Conservation (phyloP, 2,329 filamentous ascomycete species). For the Diaporthe sp. region DNA sequence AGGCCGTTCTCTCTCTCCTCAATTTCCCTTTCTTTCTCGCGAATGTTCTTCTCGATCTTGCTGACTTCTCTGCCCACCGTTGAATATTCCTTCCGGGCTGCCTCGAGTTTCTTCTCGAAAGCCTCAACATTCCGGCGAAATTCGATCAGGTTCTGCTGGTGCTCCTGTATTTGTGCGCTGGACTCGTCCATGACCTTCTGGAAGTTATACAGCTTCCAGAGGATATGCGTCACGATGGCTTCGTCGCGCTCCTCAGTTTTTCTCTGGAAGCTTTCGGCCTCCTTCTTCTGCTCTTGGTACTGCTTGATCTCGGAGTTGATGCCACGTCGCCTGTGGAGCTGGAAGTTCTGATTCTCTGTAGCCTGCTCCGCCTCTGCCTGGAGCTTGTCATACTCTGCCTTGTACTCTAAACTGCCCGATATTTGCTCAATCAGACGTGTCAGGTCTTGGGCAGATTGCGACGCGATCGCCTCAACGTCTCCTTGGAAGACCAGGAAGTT, state of each 20-base stretch:
- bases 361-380: slow-evolving; percentile 89
- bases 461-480: slow-evolving; percentile 96
- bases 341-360: slow-evolving; percentile 87
- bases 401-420: slow-evolving; percentile 94
- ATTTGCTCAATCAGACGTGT: slow-evolving; percentile 97
- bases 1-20: slow-evolving; percentile 88
- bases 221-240: slow-evolving; percentile 90
- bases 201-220: slow-evolving; percentile 98
- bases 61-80: slow-evolving; percentile 80
- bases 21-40: slow-evolving; percentile 85
- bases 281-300: slow-evolving; percentile 95
- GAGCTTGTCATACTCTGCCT: slow-evolving; percentile 91
- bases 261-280: slow-evolving; percentile 92
- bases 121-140: slow-evolving; percentile 88
- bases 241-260: slow-evolving; percentile 93
- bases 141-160: slow-evolving; percentile 95
- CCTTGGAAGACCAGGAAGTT: slow-evolving; percentile 99
- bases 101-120: slow-evolving; percentile 83
- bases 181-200: slow-evolving; percentile 95
- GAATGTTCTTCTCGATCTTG: slow-evolving; percentile 88
- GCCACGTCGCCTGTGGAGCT: slow-evolving; percentile 87
- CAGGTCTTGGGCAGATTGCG: slow-evolving; percentile 92
- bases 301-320: slow-evolving; percentile 99
- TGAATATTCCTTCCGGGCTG: slow-evolving; percentile 85
- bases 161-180: slow-evolving; percentile 88